These are phyloP conservation scores for Heterobasidion occidentale DNA, from an alignment of 1,284 basidiomycete genomes.

Conservation along the genomic window DNA sequence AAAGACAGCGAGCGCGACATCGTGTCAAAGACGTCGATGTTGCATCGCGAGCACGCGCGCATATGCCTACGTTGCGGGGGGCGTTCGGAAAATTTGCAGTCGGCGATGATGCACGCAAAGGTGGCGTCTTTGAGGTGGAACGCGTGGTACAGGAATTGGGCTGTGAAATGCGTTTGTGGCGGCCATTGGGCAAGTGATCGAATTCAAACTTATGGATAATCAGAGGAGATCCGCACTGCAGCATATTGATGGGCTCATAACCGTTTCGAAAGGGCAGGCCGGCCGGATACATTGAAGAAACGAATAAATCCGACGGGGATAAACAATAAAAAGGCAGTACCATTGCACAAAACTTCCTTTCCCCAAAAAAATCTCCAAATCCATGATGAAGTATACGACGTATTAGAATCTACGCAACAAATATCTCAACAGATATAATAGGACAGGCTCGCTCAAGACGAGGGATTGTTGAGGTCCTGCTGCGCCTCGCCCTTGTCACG, in stretches of 20 bases:
- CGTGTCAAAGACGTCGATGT: constrained; percentile 40
- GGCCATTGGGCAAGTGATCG: constrained; percentile 40
- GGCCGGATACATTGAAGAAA: too few relatives aligned
- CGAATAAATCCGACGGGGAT: too few relatives aligned
- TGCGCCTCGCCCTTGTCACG: constrained; percentile 34
- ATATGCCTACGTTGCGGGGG: constrained; percentile 58
- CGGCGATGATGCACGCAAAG: constrained; percentile 12
- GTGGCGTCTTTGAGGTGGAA: constrained; percentile 41
- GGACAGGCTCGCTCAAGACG: background rate
- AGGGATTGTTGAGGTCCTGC: constrained; percentile 23
- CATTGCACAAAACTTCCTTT: too few relatives aligned
- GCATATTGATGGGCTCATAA: too few relatives aligned
- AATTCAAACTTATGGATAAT: background rate
- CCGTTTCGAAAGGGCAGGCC: too few relatives aligned
- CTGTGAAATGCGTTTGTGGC: constrained; percentile 57
- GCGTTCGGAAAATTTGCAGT: constrained; percentile 35
- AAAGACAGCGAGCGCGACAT: constrained; percentile 39
- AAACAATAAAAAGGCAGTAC: too few relatives aligned
- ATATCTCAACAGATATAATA: background rate
- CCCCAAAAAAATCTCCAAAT: too few relatives aligned
- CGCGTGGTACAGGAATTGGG: constrained; percentile 57
- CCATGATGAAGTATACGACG: too few relatives aligned
- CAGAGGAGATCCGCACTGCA: too few relatives aligned
- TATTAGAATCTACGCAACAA: too few relatives aligned
- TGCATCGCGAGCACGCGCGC: constrained; percentile 26